Evolutionary conservation across 2,329 filamentous ascomycete species (phyloP), one percentile per base, ranked within the genome.

Genomic region (Epichloe elymi): DNA sequence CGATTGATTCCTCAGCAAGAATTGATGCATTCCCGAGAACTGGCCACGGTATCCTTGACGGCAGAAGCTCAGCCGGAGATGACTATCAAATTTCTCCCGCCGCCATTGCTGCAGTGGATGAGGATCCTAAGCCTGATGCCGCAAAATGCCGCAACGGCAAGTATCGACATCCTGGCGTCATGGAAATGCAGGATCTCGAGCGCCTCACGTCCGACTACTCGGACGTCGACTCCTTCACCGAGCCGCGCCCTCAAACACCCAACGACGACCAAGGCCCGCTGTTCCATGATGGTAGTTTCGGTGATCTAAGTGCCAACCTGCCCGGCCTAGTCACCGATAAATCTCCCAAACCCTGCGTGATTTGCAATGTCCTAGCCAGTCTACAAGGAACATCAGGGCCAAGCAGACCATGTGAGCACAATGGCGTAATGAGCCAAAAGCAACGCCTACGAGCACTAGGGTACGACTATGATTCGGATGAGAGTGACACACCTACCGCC

Each of bases 211-310:
- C 49, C 1, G 53, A 56, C 35, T 50, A 49, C 37, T 57, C 57
- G 0, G 68, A 71, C 48, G 63, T 62, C 15, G 67, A 69, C 15
- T 67, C 64, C 0, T 60, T 69, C 8, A 59, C 55, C 11, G 57
- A 35, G 42, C 58, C 30, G 56, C 59, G 57, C 10, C 53, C 17
- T 30, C 30, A 39, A 14, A 12, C 33, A 6, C 2, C 20, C 8
- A 61, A 62, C 12, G 62, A 63, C 19, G 69, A 70, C 41, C 66
- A 70, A 45, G 61, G 64, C 4, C 59, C 71, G 0, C 55, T 71
- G 0, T 70, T 71, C 52, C 60, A 59, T 11, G 61, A 67, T 10
- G 49, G 43, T 0, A 65, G 68, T 0, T 71, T 67, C 38, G 68
- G 68, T 0, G 51, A 59, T 12, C 54, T 56, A 1, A 63, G 67